These are phyloP conservation scores for Dendryphion nanum DNA, from an alignment of 2,329 filamentous ascomycete species.

Conservation along the genomic window DNA sequence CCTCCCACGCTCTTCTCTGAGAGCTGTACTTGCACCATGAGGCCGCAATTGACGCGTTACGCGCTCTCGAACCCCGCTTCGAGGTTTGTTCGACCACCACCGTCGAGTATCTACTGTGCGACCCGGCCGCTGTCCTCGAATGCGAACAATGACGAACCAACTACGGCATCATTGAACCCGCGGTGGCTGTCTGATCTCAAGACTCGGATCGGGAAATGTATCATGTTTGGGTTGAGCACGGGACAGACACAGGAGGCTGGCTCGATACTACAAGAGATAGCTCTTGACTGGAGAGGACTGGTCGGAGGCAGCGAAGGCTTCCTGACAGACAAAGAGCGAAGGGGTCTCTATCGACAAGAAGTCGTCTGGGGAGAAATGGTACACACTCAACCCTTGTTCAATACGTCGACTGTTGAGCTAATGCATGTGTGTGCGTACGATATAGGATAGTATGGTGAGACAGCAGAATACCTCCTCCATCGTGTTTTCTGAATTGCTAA, in stretches of 20 bases:
- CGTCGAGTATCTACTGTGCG: background rate
- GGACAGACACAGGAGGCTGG: conserved; percentile 59
- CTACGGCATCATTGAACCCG: conserved; percentile 43
- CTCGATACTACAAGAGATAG: conserved; percentile 58
- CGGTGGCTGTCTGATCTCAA: conserved; percentile 71
- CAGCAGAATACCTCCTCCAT: too few relatives aligned
- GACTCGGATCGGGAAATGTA: conserved; percentile 68
- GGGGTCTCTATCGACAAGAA: conserved; percentile 62
- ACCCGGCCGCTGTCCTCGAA: background rate
- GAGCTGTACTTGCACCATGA: conserved; percentile 16
- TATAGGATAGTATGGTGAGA: conserved; percentile 58
- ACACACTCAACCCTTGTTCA: too few relatives aligned
- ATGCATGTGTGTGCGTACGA: conserved; percentile 17
- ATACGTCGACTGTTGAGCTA: too few relatives aligned
- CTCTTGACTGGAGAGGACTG: conserved; percentile 68
- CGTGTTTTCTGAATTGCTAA: too few relatives aligned
- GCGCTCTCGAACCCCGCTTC: conserved; percentile 10
- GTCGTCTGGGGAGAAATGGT: conserved; percentile 89
- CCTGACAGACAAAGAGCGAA: conserved; percentile 61
- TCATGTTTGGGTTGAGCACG: conserved; percentile 67
- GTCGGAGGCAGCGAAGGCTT: conserved; percentile 75
- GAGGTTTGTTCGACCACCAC: background rate
- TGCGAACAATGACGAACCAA: conserved; percentile 11
- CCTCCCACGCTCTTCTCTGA: too few relatives aligned
- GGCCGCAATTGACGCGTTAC: conserved; percentile 11